phyloP scores from a whole-genome alignment of 2,329 filamentous ascomycete genomes.

The Verticillium klebahnii region DNA sequence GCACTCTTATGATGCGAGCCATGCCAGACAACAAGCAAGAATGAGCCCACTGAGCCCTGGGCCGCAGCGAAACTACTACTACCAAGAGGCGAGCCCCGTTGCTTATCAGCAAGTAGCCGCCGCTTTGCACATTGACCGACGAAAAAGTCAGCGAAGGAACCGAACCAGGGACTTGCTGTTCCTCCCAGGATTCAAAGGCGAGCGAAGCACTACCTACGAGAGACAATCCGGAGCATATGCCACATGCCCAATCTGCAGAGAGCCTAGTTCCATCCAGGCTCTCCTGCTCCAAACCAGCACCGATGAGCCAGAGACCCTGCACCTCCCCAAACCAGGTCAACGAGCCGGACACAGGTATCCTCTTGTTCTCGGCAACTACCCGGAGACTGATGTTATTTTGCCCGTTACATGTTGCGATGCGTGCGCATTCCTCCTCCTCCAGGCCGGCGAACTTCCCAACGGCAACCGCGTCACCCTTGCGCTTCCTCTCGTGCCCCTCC shows the following conservation, averaged over 20 bases:
- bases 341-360: not conserved
- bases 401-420: slow-evolving; percentile 1
- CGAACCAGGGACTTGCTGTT: not conserved
- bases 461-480: not conserved
- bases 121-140: not conserved
- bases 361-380: slow-evolving; percentile 1
- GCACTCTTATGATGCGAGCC: not conserved
- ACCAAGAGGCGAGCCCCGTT: not conserved
- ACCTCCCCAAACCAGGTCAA: not conserved
- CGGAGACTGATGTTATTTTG: not conserved
- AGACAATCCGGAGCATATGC: not conserved
- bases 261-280: not conserved
- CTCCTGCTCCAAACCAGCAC: not conserved
- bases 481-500: not conserved
- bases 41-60: not conserved
- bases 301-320: not conserved
- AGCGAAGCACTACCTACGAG: not conserved
- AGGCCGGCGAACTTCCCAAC: not conserved
- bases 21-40: not conserved
- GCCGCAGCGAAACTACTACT: not conserved
- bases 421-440: not conserved
- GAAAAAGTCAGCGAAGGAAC: not conserved
- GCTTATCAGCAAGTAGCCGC: not conserved
- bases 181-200: not conserved
- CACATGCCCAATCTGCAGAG: not conserved